Conservation (phyloP, 2,329 filamentous ascomycete genomes). For the Aotearoamyces nothofagi region DNA sequence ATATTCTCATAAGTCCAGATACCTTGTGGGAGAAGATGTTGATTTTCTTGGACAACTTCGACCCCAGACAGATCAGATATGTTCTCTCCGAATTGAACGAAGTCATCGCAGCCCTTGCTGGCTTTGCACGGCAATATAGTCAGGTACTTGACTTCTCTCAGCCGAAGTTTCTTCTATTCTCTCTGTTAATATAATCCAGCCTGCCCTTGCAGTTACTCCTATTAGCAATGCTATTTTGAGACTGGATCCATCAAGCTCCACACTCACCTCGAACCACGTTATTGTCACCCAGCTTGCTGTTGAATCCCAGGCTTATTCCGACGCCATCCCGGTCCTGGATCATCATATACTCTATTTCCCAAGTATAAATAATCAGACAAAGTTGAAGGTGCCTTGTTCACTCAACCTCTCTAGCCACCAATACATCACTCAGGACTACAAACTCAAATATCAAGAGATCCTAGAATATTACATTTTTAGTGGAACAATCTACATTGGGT, state of each 20-base stretch:
- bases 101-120: conserved; percentile 24
- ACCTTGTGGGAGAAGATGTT: conserved; percentile 32
- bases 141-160: conserved; percentile 9
- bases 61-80: conserved; percentile 38
- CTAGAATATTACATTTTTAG: conserved; percentile 53
- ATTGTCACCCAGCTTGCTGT: conserved; percentile 40
- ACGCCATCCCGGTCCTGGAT: conserved; percentile 45
- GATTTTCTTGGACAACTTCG: conserved; percentile 24
- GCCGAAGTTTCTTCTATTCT: not conserved
- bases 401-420: conserved; percentile 27
- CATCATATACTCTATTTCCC: conserved; percentile 53
- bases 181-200: conserved; percentile 10
- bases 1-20: conserved; percentile 19
- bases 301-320: conserved; percentile 33
- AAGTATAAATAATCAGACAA: conserved; percentile 22
- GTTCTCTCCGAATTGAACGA: conserved; percentile 29
- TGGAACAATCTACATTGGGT: conserved; percentile 47
- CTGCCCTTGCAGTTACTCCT: conserved; percentile 11
- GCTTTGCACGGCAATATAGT: conserved; percentile 8
- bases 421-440: conserved; percentile 41
- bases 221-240: conserved; percentile 36
- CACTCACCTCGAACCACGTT: conserved; percentile 51
- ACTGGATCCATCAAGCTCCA: conserved; percentile 49
- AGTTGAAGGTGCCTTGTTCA: conserved; percentile 28
- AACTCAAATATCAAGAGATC: conserved; percentile 35